Evolutionary conservation across 768 basidiomycete species (phyloP), one percentile per base, ranked within the genome.

Genomic region (Myochromella boudieri): DNA sequence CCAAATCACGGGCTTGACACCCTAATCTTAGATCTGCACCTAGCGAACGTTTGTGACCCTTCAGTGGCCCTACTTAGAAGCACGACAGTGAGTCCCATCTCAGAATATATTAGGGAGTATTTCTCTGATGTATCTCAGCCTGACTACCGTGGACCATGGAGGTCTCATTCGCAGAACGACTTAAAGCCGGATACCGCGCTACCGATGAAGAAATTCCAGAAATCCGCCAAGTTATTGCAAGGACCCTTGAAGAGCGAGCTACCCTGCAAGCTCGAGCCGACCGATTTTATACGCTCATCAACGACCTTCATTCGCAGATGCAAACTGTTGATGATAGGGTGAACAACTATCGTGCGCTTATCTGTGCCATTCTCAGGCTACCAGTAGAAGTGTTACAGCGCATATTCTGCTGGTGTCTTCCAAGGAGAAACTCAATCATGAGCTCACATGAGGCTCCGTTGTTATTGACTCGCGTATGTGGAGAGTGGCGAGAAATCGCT

Each of bases 401-500:
- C 9, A 48, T 48, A 5, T 48, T 48, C 24, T 15, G 24, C 12
- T 27, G 32, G 6, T 48, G 46, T 24, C 46, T 48, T 42, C 46
- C 46, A 11, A 14, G 3, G 3, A 32, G 46, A 12, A 44, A 47
- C 22, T 20, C 46, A 6, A 41, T 32, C 10, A 42, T 47, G 37
- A 32, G 21, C 17, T 38, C 29, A 3, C 10, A 6, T 8, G 51
- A 52, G 26, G 46, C 48, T 25, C 52, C 52, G 8, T 14, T 53
- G 15, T 29, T 53, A 12, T 33, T 53, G 3, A 32, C 29, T 3
- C 42, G 44, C n/a, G 41, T 54, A 22, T 53, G 48, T 15, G 34
- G 37, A 4, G 24, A 12, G 11, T 53, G 52, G 52, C 17, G 40
- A 28, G 6, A 32, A 10, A 43, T 53, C 26, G 28, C 36, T 12